Conservation (phyloP, 331 rosid genomes). For the Quercus phellos region DNA sequence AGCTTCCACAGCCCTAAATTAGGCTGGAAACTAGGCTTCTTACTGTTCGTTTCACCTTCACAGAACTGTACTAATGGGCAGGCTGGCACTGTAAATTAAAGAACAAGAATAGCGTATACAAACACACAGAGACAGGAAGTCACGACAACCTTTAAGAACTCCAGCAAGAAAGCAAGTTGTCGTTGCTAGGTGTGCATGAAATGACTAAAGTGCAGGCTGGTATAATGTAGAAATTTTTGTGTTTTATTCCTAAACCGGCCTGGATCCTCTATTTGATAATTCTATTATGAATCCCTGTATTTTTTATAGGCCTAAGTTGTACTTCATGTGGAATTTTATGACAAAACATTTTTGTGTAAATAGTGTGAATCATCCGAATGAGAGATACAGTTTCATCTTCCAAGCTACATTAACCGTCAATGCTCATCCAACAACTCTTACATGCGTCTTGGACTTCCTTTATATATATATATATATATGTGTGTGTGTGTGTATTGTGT, state of each 20-base stretch:
- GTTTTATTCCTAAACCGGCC: no score
- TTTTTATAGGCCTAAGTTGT: background rate
- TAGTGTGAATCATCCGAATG: background rate
- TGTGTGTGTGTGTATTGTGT: no score
- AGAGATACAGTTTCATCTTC: background rate
- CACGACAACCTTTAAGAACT: background rate
- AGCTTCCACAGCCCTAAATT: slow-evolving; percentile 22
- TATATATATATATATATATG: no score
- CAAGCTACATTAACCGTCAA: no score
- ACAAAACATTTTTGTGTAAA: background rate
- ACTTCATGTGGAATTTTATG: background rate
- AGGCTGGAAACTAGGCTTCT: background rate
- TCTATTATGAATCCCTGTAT: background rate
- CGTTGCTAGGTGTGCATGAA: background rate
- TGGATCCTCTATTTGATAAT: background rate
- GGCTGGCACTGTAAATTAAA: slow-evolving; percentile 5
- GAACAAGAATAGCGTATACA: background rate
- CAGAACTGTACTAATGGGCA: background rate
- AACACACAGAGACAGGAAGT: background rate
- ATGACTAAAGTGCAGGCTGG: no score
- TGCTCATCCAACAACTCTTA: no score
- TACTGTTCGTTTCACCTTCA: slow-evolving; percentile 17
- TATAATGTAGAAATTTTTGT: no score
- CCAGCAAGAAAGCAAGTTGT: background rate
- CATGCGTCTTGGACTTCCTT: no score